phyloP scores from a whole-genome alignment of 1,284 basidiomycete species.

The Meira nashicola region DNA sequence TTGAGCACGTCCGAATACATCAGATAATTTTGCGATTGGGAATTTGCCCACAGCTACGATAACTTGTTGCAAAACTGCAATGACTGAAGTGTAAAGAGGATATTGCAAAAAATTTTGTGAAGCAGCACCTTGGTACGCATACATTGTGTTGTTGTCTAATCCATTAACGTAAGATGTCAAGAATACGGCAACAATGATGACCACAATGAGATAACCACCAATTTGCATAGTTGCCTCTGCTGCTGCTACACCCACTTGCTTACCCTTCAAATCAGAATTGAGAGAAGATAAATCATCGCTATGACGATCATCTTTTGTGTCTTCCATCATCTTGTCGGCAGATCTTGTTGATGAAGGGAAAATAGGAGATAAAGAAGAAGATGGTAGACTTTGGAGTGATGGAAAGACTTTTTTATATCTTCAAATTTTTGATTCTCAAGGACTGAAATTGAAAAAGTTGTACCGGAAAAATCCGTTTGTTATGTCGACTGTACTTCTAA shows the following conservation, averaged over 20 bases:
- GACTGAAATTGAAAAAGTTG: no score
- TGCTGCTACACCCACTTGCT: conserved; percentile 32
- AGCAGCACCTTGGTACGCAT: conserved; percentile 3
- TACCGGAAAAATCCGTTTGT: no score
- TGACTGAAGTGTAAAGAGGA: conserved; percentile 26
- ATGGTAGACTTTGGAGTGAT: not conserved
- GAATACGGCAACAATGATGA: conserved; percentile 35
- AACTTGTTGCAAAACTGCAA: conserved; percentile 39
- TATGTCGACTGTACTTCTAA: no score
- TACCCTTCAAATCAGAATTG: not conserved
- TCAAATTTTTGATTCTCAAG: no score
- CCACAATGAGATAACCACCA: conserved; percentile 37
- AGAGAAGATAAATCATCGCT: not conserved
- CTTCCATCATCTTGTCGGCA: no score
- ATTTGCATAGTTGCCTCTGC: conserved; percentile 38
- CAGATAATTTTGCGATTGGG: conserved; percentile 48
- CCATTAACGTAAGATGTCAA: conserved; percentile 37
- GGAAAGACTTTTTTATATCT: not conserved
- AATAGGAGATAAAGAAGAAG: not conserved
- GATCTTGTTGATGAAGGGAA: no score
- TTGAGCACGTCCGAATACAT: conserved; percentile 48
- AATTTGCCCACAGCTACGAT: conserved; percentile 50
- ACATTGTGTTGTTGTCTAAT: conserved; percentile 44
- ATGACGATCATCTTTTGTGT: no score
- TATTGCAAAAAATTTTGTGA: conserved; percentile 23